These are phyloP conservation scores for Haplosporangium gracile DNA, from an alignment of 192 early-diverging fungal genomes.

Conservation along the genomic window DNA sequence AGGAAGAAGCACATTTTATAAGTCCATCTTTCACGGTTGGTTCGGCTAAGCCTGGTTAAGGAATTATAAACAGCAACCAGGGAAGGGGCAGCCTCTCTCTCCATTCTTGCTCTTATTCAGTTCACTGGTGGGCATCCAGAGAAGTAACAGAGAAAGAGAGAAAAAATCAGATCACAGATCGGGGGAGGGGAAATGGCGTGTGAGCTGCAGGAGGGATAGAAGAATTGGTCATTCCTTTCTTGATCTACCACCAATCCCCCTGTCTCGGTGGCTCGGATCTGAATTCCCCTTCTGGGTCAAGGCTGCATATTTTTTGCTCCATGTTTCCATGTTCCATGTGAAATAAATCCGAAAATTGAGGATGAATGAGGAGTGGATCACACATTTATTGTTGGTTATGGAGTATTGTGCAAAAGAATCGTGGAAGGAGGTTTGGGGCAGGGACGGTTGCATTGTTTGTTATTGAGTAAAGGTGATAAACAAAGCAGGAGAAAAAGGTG, in stretches of 20 bases:
- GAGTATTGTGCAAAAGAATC: too few relatives aligned
- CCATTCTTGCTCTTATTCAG: neutral
- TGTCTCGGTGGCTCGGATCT: neutral
- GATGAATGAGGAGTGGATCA: neutral
- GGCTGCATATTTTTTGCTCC: neutral
- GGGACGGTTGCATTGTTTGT: neutral
- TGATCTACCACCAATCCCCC: neutral
- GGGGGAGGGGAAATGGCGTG: neutral
- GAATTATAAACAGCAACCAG: neutral
- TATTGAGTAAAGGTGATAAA: neutral
- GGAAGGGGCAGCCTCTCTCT: neutral
- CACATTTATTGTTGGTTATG: too few relatives aligned
- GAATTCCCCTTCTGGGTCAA: constrained; percentile 2
- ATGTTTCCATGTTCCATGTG: neutral
- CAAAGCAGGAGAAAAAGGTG: neutral
- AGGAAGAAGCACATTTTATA: neutral
- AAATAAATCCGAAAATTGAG: neutral
- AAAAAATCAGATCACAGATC: constrained; percentile 8
- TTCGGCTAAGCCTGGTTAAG: neutral
- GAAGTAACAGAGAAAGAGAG: neutral
- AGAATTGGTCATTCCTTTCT: neutral
- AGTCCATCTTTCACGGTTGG: neutral
- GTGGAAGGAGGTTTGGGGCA: too few relatives aligned
- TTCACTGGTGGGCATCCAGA: neutral
- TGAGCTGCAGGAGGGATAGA: neutral